Base-by-base conservation (phyloP, 1,139 yeast species). In the Kluyveromyces sp. region DNA sequence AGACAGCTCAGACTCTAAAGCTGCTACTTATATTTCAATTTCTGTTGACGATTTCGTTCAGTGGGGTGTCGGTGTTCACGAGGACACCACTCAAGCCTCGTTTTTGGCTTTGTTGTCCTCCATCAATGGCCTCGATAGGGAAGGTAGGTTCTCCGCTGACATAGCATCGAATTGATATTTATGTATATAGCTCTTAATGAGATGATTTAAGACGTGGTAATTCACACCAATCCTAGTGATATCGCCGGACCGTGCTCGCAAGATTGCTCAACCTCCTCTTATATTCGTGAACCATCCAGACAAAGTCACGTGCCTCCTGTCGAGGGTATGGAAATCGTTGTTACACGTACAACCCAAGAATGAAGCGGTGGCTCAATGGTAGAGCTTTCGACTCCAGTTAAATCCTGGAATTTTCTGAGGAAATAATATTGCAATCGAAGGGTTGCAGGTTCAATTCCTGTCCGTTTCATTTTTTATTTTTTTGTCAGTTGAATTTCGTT, bases 21-120 rank as follows among this genome's bases (percentile, higher is more conserved):
- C 94, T 45, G 94, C 83, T n/a, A 77, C 89, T 25, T 83, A 80
- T 57, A 78, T 82, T 50, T 36, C 40, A 7, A 70, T 75, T 32
- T 56, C 67, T 40, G 66, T 70, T 50, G 49, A 54, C 18, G 36
- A 20, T 2, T 48, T 51, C 12, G 47, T 43, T 34, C 75, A 77
- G 57, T 83, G 94, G 94, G 94, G 94, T 59, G 83, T 81, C 43
- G 94, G 92, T 50, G 78, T 83, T 48, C 77, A 83, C 60, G 81
- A 78, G 60, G 94, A 83, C 68, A 88, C 82, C 25, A 76, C 86
- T 12, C 81, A 79, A 56, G 88, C 94, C 18, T 78, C 85, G 18
- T 76, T 83, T 68, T 72, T 78, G 54, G 80, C 92, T n/a, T 67
- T 83, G 42, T 63, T 82, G 22, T 77, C 85, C 32, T 75, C 79